Evolutionary conservation across 441 rosid species (phyloP).

Genomic region (Adansonia grandidieri): DNA sequence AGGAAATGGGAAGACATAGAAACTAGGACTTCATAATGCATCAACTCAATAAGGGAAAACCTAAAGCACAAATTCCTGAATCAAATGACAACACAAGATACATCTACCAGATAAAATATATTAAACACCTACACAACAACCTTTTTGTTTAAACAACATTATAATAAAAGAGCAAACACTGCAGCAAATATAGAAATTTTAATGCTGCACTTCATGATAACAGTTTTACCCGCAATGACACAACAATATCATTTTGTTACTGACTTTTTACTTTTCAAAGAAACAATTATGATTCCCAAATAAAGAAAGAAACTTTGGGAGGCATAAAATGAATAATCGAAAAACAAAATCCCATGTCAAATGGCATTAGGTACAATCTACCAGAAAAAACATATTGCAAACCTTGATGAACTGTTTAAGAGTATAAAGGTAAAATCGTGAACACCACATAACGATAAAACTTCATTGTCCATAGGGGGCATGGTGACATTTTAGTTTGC

Average conservation of each 20-base stretch:
- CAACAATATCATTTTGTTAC: not conserved
- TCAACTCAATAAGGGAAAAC: not conserved
- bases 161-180: not conserved
- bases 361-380: not conserved
- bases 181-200: not conserved
- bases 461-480: not conserved
- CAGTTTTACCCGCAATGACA: not conserved
- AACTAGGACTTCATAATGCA: not conserved
- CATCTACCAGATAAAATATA: not conserved
- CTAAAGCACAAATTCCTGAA: not conserved
- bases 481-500: not conserved
- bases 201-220: not conserved
- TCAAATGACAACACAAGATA: constrained; percentile 13
- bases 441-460: not conserved
- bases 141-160: not conserved
- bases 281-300: not conserved
- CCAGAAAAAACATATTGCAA: constrained; percentile 2
- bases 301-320: not conserved
- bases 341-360: not conserved
- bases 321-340: not conserved
- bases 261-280: not conserved
- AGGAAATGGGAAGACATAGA: no score
- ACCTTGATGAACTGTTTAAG: not conserved
- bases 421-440: no score
- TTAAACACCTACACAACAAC: not conserved